Percentiles rank a stretch among this genome's conserved stretches.
Evolutionary conservation across 768 basidiomycete genomes (phyloP).

Genomic region (Serendipita sp.): DNA sequence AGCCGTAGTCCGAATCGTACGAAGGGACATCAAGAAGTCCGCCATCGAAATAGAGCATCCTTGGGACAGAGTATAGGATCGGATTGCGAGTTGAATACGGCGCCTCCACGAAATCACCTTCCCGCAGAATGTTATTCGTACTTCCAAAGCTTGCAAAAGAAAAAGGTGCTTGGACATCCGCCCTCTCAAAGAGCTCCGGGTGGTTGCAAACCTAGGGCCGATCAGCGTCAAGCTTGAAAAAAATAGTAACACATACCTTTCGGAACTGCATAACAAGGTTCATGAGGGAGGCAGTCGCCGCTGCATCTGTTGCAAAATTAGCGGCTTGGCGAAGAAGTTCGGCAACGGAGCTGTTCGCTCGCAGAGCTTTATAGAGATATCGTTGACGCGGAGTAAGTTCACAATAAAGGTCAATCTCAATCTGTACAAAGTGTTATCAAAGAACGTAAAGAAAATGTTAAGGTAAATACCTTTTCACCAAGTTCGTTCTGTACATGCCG

Average conservation of each 20-base stretch:
- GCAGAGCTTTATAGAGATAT: slow-evolving; percentile 70
- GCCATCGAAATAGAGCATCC: slow-evolving; percentile 61
- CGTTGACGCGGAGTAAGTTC: slow-evolving; percentile 89
- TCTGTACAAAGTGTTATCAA: slow-evolving; percentile 31
- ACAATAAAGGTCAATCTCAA: slow-evolving; percentile 89
- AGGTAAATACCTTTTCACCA: slow-evolving; percentile 68
- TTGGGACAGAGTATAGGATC: slow-evolving; percentile 63
- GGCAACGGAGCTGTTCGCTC: slow-evolving; percentile 86
- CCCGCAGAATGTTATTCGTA: slow-evolving; percentile 67
- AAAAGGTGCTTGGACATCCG: slow-evolving; percentile 86
- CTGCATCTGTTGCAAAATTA: slow-evolving; percentile 65
- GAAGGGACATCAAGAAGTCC: slow-evolving; percentile 52
- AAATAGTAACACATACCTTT: slow-evolving; percentile 38
- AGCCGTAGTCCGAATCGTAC: slow-evolving; percentile 32
- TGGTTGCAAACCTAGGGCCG: slow-evolving; percentile 78
- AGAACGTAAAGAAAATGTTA: not conserved
- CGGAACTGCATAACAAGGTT: slow-evolving; percentile 99
- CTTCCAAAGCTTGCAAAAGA: slow-evolving; percentile 73
- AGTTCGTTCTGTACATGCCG: slow-evolving; percentile 99
- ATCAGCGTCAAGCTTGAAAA: not conserved
- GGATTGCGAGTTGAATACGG: slow-evolving; percentile 82
- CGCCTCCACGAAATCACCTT: slow-evolving; percentile 68
- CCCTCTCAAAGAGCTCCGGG: slow-evolving; percentile 92
- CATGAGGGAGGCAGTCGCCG: slow-evolving; percentile 89
- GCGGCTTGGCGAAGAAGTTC: slow-evolving; percentile 89